Base-by-base conservation (phyloP, 495 filamentous ascomycete species). In the Xylaria palmicola region DNA sequence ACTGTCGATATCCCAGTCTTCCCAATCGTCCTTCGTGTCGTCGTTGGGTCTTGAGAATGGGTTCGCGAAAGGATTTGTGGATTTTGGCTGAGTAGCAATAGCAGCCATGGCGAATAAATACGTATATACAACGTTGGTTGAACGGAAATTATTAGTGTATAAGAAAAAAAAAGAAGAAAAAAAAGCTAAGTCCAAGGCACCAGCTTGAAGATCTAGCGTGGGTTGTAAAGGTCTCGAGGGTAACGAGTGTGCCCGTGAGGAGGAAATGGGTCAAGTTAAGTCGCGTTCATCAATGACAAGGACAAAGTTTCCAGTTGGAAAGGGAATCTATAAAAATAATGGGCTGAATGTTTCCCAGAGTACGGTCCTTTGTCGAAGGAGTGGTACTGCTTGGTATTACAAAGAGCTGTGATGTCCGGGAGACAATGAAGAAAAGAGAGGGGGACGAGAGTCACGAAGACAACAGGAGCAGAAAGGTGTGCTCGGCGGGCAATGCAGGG, bases 1-100 rank as follows among this genome's bases (percentile, higher is more conserved):
- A 48, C 77, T 74, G 34, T 79, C 73, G 15, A 74, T 73, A 15
- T 76, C 73, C 68, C 77, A 80, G 49, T 81, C 79, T 60, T 81
- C 79, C 79, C 79, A 81, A 17, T 80, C 78, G 19, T 79, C 76
- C 61, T 62, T 72, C 34, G 41, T 62, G n/a, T 62, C 52, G 34
- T 64, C 62, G 58, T 62, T 64, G 6, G 39, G 47, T 41, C 22
- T 67, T n/a, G 54, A 30, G 17, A 58, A 39, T 22, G 55, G 2
- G 4, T 17, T 34, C 29, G 47, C 37, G 15, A 65, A 62, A 29
- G 64, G 66, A 39, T 48, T 69, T 20, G 53, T 66, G 15, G 59
- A 30, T 24, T 59, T 51, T 17, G 57, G 58, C 29, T 62, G 58
- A 22, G 36, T 52, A 17, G 54, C 20, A 32, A 52, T 50, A 12